Evolutionary conservation across 306 rosid genomes (phyloP), one percentile per base, ranked within the genome.

Genomic region (Betula pendula): DNA sequence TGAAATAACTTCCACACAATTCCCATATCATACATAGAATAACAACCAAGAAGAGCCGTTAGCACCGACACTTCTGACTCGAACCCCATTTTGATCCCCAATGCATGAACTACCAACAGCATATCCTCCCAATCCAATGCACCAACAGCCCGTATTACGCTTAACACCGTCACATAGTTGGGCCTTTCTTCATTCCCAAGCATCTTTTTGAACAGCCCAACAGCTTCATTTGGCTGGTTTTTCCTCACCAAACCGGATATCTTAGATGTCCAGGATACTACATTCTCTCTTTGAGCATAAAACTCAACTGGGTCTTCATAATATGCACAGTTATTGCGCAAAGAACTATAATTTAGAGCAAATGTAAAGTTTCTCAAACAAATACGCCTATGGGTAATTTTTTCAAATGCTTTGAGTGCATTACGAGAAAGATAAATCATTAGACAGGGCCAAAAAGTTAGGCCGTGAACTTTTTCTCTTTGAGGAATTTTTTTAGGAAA

Each of bases 51-150:
- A 62, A 73, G 69, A 73, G 78, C 74, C 16, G 51, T 65, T 40
- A 52, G 75, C 56, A 79, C 60, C 4, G 27, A 63, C 40, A 72
- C 78, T 50, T 79, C 70, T 24, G 58, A 63, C 66, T 72, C 69
- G 12, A 72, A 73, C 22, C 82, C 78, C 74, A 42, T 65, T 79
- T 79, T 51, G 67, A 79, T 73, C 58, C 66, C 78, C 33, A 68
- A 47, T 25, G 68, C 68, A 49, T 65, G 73, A 20, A 73, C 20
- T 65, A 27, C 67, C 73, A 44, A 29, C 5, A 72, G 72, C 49
- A 66, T 71, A 35, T 48, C 20, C 68, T 63, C 74, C 53, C 74
- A 72, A 56, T 38, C 69, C 29, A 72, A 73, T 43, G 59, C 31
- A 16, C 50, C 74, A 40, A 73, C 31, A 13, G 82, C 82, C 70